These are phyloP conservation scores for Talinum fruticosum DNA, from an alignment of 148 eudicot species.

Conservation along the genomic window DNA sequence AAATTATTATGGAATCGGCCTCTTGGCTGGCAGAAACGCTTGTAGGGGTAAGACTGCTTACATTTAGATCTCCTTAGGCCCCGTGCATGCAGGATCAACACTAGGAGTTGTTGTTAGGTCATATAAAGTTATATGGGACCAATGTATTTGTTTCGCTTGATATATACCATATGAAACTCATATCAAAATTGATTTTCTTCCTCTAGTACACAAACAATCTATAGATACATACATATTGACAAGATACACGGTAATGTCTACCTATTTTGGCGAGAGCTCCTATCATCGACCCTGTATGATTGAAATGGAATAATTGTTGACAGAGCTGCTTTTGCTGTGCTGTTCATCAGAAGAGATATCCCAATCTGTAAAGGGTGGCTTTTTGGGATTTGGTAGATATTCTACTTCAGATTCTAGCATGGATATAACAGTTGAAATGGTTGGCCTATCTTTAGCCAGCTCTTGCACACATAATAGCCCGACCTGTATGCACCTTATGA, in stretches of 20 bases:
- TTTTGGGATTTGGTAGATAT: constrained; percentile 28
- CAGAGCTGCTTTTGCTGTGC: constrained; percentile 22
- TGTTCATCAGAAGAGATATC: constrained; percentile 28
- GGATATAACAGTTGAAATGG: constrained; percentile 32
- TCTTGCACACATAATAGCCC: constrained; percentile 38
- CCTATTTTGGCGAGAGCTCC: background rate
- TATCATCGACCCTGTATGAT: constrained; percentile 25
- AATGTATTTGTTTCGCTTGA: background rate
- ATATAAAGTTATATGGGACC: too few relatives aligned
- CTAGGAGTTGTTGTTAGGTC: too few relatives aligned
- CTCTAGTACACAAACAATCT: background rate
- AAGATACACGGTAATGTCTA: background rate
- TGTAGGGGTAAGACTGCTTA: too few relatives aligned
- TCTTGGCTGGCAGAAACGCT: too few relatives aligned
- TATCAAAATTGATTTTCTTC: constrained; percentile 1
- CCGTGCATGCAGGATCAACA: too few relatives aligned
- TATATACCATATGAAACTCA: background rate
- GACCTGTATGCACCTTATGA: constrained; percentile 35
- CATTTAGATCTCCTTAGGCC: too few relatives aligned
- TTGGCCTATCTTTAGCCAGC: constrained; percentile 31
- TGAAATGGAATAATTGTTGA: constrained; percentile 26
- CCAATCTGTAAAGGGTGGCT: constrained; percentile 33
- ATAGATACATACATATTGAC: background rate
- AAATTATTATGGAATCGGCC: background rate
- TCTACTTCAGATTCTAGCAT: constrained; percentile 33